These are phyloP conservation scores for Huntiella savannae DNA, from an alignment of 2,329 filamentous ascomycete genomes.

Conservation along the genomic window DNA sequence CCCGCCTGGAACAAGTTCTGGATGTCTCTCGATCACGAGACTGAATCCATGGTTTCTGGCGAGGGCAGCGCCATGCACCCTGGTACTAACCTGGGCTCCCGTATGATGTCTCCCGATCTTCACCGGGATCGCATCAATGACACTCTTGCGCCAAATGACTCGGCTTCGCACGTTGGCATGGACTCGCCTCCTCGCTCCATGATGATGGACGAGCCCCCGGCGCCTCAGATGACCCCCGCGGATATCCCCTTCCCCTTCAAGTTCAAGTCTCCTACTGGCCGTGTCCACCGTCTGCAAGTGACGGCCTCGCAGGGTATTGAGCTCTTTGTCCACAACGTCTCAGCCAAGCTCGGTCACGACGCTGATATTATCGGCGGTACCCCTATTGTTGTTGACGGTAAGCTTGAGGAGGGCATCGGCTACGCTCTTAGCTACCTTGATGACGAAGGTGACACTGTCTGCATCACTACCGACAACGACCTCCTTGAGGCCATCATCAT, in stretches of 20 bases:
- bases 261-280: constrained; percentile 91
- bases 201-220: constrained; percentile 21
- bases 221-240: constrained; percentile 37
- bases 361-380: constrained; percentile 66
- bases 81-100: constrained; percentile 43
- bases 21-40: constrained; percentile 86
- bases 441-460: constrained; percentile 90
- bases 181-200: constrained; percentile 57
- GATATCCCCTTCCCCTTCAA: constrained; percentile 90
- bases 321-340: constrained; percentile 58
- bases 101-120: constrained; percentile 65
- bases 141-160: constrained; percentile 81
- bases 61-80: constrained; percentile 47
- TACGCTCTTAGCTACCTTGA: constrained; percentile 93
- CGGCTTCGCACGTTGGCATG: constrained; percentile 75
- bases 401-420: constrained; percentile 47
- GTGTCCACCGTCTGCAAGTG: constrained; percentile 82
- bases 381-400: constrained; percentile 61
- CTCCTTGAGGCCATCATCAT: constrained; percentile 76
- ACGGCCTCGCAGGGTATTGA: constrained; percentile 61
- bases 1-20: constrained; percentile 99
- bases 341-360: constrained; percentile 69
- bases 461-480: constrained; percentile 89
- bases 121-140: constrained; percentile 53
- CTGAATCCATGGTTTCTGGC: constrained; percentile 89